These are phyloP conservation scores for Trichoderma koningiopsis DNA, from an alignment of 2,329 filamentous ascomycete species.

Conservation along the genomic window DNA sequence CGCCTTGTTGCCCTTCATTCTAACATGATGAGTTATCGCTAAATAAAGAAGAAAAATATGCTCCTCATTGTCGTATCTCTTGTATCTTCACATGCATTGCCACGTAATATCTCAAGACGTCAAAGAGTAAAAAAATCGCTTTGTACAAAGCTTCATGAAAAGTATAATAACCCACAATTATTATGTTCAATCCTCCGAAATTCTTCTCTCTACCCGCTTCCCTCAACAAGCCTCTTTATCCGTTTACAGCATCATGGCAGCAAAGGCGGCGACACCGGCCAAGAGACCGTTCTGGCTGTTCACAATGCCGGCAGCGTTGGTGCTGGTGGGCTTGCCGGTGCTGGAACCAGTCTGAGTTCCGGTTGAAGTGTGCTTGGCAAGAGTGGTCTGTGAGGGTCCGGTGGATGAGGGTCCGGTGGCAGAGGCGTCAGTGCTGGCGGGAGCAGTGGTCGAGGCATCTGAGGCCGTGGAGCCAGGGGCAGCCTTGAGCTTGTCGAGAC, in stretches of 20 bases:
- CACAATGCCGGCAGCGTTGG: slow-evolving; percentile 38
- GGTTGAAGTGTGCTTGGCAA: slow-evolving; percentile 11
- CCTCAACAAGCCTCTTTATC: background rate
- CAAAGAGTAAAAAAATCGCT: background rate
- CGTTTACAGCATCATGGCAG: slow-evolving; percentile 41
- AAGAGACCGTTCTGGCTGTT: slow-evolving; percentile 41
- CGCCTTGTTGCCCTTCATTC: background rate
- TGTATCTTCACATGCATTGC: background rate
- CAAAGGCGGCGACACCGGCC: slow-evolving; percentile 39
- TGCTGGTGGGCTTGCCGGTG: slow-evolving; percentile 28
- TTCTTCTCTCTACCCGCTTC: background rate
- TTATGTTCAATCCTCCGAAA: background rate
- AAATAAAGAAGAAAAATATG: background rate
- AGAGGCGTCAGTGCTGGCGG: slow-evolving; percentile 26
- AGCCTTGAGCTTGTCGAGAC: slow-evolving; percentile 40
- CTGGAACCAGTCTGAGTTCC: slow-evolving; percentile 27
- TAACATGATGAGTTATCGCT: background rate
- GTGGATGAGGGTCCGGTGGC: slow-evolving; percentile 13
- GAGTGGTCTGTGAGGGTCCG: slow-evolving; percentile 13
- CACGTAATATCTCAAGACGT: background rate
- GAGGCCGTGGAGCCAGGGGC: slow-evolving; percentile 23
- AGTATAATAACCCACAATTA: background rate
- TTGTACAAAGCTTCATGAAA: background rate
- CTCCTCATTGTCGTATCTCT: background rate
- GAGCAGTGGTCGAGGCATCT: slow-evolving; percentile 26